Percentiles rank a stretch among this genome's conserved stretches.
Evolutionary conservation across 2,329 filamentous ascomycete genomes (phyloP).

Genomic region (Didymella arachidicola): DNA sequence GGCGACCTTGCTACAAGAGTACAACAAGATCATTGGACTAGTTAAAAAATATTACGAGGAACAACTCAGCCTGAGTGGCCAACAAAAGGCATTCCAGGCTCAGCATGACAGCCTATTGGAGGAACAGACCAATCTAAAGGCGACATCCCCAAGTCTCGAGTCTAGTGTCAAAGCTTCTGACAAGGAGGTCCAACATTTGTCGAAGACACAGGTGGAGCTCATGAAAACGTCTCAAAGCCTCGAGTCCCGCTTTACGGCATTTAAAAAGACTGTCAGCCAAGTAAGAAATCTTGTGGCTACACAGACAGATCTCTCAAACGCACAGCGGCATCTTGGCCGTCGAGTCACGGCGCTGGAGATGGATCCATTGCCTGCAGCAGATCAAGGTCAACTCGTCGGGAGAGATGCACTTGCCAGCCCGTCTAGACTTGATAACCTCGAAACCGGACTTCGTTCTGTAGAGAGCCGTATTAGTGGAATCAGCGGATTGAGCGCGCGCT

Average conservation of each 20-base stretch:
- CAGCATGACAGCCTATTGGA: neutral
- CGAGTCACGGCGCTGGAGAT: slow-evolving; percentile 7
- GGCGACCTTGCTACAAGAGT: neutral
- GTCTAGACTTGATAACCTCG: neutral
- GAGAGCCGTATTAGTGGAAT: neutral
- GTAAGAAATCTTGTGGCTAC: neutral
- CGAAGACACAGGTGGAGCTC: neutral
- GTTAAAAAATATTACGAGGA: neutral
- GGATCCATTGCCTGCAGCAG: neutral
- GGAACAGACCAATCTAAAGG: neutral
- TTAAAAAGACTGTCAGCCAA: neutral
- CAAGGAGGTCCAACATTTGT: neutral
- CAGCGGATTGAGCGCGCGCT: neutral
- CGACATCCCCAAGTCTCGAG: neutral
- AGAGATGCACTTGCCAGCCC: neutral
- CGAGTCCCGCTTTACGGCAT: neutral
- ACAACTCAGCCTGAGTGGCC: neutral
- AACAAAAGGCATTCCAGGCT: neutral
- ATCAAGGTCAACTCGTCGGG: neutral
- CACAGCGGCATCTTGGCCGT: neutral
- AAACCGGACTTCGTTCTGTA: neutral
- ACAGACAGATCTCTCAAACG: neutral
- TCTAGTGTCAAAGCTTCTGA: neutral
- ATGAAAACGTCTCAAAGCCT: neutral
- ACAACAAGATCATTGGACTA: neutral